Conservation (phyloP, 768 basidiomycete species). For the Boletus subparvulus region DNA sequence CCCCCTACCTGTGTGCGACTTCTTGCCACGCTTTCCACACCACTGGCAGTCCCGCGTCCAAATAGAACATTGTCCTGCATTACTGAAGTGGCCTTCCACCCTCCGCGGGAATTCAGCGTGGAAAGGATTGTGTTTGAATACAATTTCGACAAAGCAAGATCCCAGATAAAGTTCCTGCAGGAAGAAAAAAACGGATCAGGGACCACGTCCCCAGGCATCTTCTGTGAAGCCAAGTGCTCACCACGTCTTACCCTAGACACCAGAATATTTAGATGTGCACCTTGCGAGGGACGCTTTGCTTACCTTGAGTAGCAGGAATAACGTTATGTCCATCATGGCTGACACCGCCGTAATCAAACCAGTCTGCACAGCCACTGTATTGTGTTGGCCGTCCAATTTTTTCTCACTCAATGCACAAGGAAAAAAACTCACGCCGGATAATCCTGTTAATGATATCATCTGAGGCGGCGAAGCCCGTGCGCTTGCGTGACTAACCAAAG, state of each 20-base stretch:
- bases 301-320: constrained; percentile 19
- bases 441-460: constrained; percentile 41
- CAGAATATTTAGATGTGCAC: neutral
- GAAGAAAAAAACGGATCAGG: neutral
- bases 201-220: no score
- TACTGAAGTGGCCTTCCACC: constrained; percentile 15
- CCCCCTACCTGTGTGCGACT: constrained; percentile 10
- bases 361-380: constrained; percentile 30
- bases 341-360: constrained; percentile 14
- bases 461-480: constrained; percentile 42
- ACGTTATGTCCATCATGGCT: constrained; percentile 17
- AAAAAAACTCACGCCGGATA: constrained; percentile 35
- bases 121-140: constrained; percentile 27
- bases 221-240: neutral
- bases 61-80: constrained; percentile 9
- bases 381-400: neutral
- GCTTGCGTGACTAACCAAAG: constrained; percentile 35
- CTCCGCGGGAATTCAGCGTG: constrained; percentile 20
- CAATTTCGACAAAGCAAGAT: constrained; percentile 28
- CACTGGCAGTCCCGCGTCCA: neutral
- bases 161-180: constrained; percentile 19
- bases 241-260: constrained; percentile 4
- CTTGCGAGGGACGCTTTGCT: neutral
- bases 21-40: neutral
- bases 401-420: neutral